Conservation (phyloP, 371 early-diverging fungal species). For the Mucor velutinosus region DNA sequence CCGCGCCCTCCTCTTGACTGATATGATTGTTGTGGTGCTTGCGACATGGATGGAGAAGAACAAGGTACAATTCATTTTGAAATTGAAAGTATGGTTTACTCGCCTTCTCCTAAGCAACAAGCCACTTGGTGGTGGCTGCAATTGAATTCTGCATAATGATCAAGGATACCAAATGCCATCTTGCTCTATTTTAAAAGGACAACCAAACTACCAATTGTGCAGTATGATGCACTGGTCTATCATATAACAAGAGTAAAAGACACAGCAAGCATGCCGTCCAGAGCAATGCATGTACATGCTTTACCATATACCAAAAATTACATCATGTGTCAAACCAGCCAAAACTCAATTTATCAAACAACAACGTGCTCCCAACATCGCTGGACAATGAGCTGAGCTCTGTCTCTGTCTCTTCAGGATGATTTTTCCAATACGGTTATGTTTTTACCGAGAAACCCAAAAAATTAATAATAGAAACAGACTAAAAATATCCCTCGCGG, state of each 20-base stretch:
- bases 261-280: no score
- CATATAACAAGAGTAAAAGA: no score
- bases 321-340: not conserved
- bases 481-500: not conserved
- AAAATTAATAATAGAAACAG: not conserved
- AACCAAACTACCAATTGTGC: no score
- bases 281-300: no score
- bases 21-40: not conserved
- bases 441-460: not conserved
- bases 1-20: slow-evolving; percentile 11
- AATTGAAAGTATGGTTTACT: not conserved
- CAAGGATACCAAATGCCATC: no score
- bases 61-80: not conserved
- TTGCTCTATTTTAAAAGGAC: no score
- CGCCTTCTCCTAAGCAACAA: not conserved
- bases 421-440: not conserved
- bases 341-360: not conserved
- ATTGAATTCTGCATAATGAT: not conserved
- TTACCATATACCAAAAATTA: not conserved
- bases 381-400: not conserved
- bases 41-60: not conserved
- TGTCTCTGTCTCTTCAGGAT: not conserved
- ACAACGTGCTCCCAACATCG: not conserved
- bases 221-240: no score
- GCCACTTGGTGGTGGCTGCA: not conserved